A percentile compares a stretch with the other conserved stretches of the same genome.
Conservation (phyloP, 2,329 filamentous ascomycete genomes). For the Aspergillus sp. region DNA sequence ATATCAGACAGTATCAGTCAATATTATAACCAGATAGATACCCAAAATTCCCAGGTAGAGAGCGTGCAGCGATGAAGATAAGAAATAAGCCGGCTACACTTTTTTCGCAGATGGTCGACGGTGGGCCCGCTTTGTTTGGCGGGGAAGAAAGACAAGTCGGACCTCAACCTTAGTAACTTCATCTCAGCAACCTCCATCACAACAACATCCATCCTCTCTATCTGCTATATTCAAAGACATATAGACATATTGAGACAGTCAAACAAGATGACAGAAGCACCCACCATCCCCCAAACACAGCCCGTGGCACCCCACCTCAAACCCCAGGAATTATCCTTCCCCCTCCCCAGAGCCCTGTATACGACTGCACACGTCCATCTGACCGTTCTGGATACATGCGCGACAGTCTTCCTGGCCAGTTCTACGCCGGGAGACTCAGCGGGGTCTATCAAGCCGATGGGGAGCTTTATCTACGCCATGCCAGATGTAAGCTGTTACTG, state of each 20-base stretch:
- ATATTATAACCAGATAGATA: too few species aligned
- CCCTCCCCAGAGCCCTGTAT: conserved; percentile 52
- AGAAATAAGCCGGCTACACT: too few species aligned
- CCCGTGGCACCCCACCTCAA: conserved; percentile 21
- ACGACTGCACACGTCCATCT: conserved; percentile 58
- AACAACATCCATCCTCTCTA: neutral
- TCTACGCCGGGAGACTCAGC: conserved; percentile 43
- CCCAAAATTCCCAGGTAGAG: too few species aligned
- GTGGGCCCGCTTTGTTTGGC: conserved; percentile 9
- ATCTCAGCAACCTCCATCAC: neutral
- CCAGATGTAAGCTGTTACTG: conserved; percentile 63
- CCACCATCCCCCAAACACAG: neutral
- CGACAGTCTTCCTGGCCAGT: conserved; percentile 55
- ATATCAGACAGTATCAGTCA: too few species aligned
- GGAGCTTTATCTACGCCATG: conserved; percentile 90
- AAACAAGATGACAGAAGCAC: neutral
- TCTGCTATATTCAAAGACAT: neutral
- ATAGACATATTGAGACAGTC: conserved; percentile 8
- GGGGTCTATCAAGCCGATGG: conserved; percentile 53
- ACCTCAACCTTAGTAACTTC: neutral
- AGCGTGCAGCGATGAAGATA: too few species aligned
- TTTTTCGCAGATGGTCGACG: neutral
- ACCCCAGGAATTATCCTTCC: conserved; percentile 53
- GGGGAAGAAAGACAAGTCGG: conserved; percentile 4
- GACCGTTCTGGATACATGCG: conserved; percentile 48